Conservation (phyloP, 768 basidiomycete genomes). For the Dioszegia crocea region DNA sequence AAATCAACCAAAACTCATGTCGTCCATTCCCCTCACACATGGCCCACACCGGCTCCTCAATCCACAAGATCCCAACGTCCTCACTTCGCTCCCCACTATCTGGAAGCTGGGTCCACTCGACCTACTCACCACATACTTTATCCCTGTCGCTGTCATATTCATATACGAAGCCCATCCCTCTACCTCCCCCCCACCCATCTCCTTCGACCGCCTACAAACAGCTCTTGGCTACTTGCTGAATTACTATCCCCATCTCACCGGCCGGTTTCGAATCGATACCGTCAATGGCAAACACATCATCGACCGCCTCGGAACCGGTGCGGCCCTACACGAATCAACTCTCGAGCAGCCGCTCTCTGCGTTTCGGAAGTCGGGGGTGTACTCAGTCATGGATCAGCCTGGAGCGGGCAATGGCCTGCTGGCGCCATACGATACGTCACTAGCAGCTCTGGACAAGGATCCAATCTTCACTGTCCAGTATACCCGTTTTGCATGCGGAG, state of each 20-base stretch:
- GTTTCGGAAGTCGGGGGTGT: neutral
- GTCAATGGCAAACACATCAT: neutral
- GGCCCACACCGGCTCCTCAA: neutral
- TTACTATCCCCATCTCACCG: slow-evolving; percentile 33
- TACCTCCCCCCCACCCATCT: neutral
- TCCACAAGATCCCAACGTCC: neutral
- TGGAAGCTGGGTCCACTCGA: slow-evolving; percentile 23
- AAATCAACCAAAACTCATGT: too few relatives aligned
- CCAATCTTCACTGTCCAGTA: slow-evolving; percentile 23
- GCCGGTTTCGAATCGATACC: slow-evolving; percentile 8
- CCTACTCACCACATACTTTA: slow-evolving; percentile 3
- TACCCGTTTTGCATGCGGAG: slow-evolving; percentile 24
- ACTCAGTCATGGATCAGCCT: slow-evolving; percentile 11
- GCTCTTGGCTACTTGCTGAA: slow-evolving; percentile 13
- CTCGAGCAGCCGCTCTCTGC: neutral
- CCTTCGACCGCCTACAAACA: neutral
- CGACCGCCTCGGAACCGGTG: neutral
- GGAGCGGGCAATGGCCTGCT: slow-evolving; percentile 20
- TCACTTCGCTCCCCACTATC: neutral
- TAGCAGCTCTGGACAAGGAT: slow-evolving; percentile 5
- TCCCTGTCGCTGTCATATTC: slow-evolving; percentile 25
- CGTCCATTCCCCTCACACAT: neutral
- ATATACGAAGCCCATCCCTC: slow-evolving; percentile 10
- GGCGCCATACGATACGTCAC: slow-evolving; percentile 15
- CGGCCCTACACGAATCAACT: neutral